These are phyloP conservation scores for Glonium stellatum DNA, from an alignment of 495 filamentous ascomycete genomes.

Conservation along the genomic window DNA sequence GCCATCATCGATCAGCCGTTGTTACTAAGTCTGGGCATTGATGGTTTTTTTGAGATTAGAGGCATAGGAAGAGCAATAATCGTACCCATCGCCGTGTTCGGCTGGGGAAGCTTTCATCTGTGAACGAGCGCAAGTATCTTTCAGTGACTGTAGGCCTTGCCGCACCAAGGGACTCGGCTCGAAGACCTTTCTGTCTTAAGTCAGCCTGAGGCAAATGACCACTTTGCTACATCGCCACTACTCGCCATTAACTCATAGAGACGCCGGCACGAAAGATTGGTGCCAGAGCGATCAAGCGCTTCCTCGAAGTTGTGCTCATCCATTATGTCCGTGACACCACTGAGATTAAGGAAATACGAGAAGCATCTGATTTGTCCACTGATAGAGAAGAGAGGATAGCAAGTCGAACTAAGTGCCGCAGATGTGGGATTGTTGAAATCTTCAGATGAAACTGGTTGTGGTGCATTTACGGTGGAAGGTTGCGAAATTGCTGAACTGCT, in stretches of 20 bases:
- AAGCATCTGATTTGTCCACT: too few relatives aligned
- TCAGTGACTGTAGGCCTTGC: background rate
- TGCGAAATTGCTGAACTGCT: too few relatives aligned
- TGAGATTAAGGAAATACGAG: background rate
- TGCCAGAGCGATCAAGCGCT: background rate
- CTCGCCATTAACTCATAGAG: background rate
- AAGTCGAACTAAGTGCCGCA: too few relatives aligned
- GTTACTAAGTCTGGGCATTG: background rate
- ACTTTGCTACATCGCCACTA: background rate
- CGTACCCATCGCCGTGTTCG: constrained; percentile 3
- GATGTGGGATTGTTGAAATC: too few relatives aligned
- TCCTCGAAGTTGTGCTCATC: background rate
- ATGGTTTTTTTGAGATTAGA: background rate
- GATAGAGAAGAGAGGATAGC: too few relatives aligned
- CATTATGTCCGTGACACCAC: background rate
- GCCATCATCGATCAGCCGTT: background rate
- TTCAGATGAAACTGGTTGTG: too few relatives aligned
- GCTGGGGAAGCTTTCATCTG: background rate
- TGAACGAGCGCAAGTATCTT: background rate
- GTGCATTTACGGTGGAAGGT: too few relatives aligned
- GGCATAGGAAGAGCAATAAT: background rate
- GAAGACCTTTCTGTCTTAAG: background rate
- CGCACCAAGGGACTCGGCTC: background rate
- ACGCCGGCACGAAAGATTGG: background rate
- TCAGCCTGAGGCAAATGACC: background rate